Evolutionary conservation across 2,329 filamentous ascomycete genomes (phyloP), one percentile per base, ranked within the genome.

Genomic region (Lomentospora prolificans): DNA sequence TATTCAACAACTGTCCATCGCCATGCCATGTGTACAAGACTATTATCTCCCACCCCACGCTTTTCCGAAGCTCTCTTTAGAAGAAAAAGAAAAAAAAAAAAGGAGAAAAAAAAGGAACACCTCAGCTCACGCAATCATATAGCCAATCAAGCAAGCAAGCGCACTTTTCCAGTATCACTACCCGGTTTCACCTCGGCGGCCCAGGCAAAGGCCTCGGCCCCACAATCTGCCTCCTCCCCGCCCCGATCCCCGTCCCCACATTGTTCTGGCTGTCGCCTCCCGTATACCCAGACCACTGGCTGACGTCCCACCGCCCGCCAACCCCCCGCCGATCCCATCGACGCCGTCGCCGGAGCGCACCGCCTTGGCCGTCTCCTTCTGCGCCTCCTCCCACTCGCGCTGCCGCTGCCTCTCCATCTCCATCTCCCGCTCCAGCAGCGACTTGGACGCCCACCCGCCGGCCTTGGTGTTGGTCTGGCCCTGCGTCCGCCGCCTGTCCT

Each of bases 401-500:
- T 91, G 87, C 12, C 87, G 76, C 71, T 89, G 81, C 7, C 87
- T 77, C 69, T 91, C 87, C 66, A 86, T 75, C 67, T 91, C 87
- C 85, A 90, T 90, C 69, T 91, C 87, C 27, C 85, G 81, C 70
- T 90, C 87, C 1, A 90, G 77, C 8, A 90, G 75, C 0, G 84
- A 87, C 71, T 86, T 87, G 60, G 78, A 78, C 1, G 82, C 82
- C 79, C 78, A 82, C 0, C 80, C 82, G 27, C 74, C 78, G 1
- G 82, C 79, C 66, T 82, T 83, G 19, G 82, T 85, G 65, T 80
- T 77, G 51, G 72, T 69, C 64, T 86, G 83, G 9, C 79, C 75
- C 54, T 80, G 76, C 1, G 71, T 69, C 10, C 84, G 81, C 3
- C 81, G 77, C 24, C 79, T 76, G 64, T 85, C 81, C 63, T 87